Percentiles rank a stretch among this genome's conserved stretches.
Conservation (phyloP, 306 rosid species). For the Glycine latifolia region DNA sequence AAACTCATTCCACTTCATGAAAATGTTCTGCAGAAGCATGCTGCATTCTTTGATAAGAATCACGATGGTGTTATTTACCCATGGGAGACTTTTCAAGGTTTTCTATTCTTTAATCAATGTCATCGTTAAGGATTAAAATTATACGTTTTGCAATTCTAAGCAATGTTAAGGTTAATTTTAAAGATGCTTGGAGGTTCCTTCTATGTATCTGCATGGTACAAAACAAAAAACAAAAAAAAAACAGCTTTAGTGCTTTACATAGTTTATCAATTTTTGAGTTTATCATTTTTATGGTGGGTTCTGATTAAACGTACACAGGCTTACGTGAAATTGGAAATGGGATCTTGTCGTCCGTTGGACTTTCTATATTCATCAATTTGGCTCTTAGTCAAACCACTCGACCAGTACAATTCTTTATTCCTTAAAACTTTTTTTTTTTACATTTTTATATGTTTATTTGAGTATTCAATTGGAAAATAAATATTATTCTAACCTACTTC, state of each 20-base stretch:
- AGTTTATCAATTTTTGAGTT: no score
- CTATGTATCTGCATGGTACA: no score
- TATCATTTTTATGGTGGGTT: background rate
- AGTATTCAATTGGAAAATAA: no score
- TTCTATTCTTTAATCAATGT: no score
- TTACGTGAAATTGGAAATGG: slow-evolving; percentile 74
- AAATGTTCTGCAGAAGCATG: slow-evolving; percentile 70
- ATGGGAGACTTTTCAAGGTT: slow-evolving; percentile 74
- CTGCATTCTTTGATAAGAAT: slow-evolving; percentile 67
- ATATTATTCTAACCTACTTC: no score
- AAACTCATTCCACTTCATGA: slow-evolving; percentile 9
- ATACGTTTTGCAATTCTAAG: no score
- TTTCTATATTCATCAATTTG: slow-evolving; percentile 58
- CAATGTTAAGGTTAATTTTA: no score
- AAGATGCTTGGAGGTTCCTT: no score
- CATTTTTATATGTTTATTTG: no score
- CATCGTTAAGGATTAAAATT: no score
- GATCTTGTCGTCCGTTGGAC: slow-evolving; percentile 42
- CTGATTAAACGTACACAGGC: slow-evolving; percentile 43
- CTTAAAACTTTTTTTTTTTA: slow-evolving; percentile 11
- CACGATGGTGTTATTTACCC: slow-evolving; percentile 74
- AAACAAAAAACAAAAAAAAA: no score
- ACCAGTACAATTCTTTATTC: slow-evolving; percentile 45
- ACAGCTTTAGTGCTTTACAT: no score
- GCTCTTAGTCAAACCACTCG: slow-evolving; percentile 69